Conservation (phyloP, 768 basidiomycete species). For the Hortiboletus flavorubellus region DNA sequence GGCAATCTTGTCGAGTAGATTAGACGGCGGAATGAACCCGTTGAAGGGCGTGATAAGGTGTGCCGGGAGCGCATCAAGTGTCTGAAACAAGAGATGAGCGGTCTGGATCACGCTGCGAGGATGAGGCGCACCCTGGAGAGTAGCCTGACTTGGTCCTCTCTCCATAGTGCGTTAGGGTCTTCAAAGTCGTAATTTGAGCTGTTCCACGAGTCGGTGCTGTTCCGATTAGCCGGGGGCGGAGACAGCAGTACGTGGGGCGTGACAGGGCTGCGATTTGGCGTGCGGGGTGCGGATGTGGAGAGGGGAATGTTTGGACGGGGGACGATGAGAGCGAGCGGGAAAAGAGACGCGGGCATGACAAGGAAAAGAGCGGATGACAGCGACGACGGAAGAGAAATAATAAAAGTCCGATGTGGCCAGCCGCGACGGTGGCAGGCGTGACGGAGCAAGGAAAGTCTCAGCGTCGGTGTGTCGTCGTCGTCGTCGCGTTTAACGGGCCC, state of each 20-base stretch:
- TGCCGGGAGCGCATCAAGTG: slow-evolving; percentile 76
- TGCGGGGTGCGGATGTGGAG: slow-evolving; percentile 49
- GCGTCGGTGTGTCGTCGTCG: slow-evolving; percentile 18
- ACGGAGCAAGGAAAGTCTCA: slow-evolving; percentile 20
- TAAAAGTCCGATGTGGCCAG: slow-evolving; percentile 14
- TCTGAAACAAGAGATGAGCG: slow-evolving; percentile 35
- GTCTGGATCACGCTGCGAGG: not conserved
- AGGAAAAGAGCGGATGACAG: slow-evolving; percentile 51
- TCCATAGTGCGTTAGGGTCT: slow-evolving; percentile 70
- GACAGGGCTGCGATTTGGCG: slow-evolving; percentile 56
- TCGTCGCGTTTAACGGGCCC: slow-evolving; percentile 18
- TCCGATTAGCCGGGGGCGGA: slow-evolving; percentile 41
- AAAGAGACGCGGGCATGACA: slow-evolving; percentile 43
- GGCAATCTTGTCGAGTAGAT: slow-evolving; percentile 84
- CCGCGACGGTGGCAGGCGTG: slow-evolving; percentile 1
- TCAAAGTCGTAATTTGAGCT: slow-evolving; percentile 67
- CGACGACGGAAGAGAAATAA: slow-evolving; percentile 19
- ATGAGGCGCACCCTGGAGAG: slow-evolving; percentile 55
- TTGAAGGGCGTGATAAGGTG: slow-evolving; percentile 88
- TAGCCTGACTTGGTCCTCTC: slow-evolving; percentile 64
- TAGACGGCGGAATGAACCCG: slow-evolving; percentile 78
- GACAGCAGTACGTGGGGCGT: slow-evolving; percentile 53
- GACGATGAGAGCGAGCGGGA: slow-evolving; percentile 58
- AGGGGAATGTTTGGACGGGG: slow-evolving; percentile 49
- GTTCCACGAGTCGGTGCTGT: slow-evolving; percentile 83